Evolutionary conservation across 2,329 filamentous ascomycete species (phyloP).

Genomic region (Hymenoscyphus scutula): DNA sequence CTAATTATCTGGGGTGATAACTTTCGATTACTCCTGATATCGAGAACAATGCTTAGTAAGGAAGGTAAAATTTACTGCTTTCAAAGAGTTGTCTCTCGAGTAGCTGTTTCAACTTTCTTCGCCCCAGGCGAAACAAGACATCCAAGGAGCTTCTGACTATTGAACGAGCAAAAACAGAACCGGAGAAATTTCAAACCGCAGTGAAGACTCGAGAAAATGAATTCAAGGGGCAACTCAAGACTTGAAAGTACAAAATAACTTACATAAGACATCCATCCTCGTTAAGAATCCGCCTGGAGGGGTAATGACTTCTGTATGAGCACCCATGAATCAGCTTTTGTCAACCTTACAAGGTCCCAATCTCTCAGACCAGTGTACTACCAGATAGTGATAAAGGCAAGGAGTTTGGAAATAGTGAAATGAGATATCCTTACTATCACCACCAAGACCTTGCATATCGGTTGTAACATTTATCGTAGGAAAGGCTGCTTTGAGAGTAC

Average conservation of each 20-base stretch:
- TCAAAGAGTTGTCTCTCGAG: no score
- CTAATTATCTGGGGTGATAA: no score
- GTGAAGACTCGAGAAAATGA: neutral
- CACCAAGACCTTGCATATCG: conserved; percentile 49
- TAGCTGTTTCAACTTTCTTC: neutral
- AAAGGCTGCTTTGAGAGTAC: conserved; percentile 47
- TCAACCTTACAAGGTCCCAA: neutral
- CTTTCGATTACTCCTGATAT: no score
- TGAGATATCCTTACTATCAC: conserved; percentile 39
- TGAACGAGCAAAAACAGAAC: neutral
- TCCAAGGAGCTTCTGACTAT: neutral
- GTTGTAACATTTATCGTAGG: conserved; percentile 42
- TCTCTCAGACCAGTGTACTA: neutral
- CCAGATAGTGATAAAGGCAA: neutral
- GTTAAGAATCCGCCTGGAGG: conserved; percentile 32
- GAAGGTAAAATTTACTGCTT: no score
- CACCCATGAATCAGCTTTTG: neutral
- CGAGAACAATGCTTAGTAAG: no score
- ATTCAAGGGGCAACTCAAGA: neutral
- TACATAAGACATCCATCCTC: conserved; percentile 37
- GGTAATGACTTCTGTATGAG: conserved; percentile 38
- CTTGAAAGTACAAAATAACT: conserved; percentile 17
- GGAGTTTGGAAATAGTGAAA: neutral
- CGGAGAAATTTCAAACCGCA: neutral
- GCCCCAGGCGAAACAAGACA: neutral